These are phyloP conservation scores for Fraxinus pennsylvanica DNA, from an alignment of 257 asterid species.

Conservation along the genomic window DNA sequence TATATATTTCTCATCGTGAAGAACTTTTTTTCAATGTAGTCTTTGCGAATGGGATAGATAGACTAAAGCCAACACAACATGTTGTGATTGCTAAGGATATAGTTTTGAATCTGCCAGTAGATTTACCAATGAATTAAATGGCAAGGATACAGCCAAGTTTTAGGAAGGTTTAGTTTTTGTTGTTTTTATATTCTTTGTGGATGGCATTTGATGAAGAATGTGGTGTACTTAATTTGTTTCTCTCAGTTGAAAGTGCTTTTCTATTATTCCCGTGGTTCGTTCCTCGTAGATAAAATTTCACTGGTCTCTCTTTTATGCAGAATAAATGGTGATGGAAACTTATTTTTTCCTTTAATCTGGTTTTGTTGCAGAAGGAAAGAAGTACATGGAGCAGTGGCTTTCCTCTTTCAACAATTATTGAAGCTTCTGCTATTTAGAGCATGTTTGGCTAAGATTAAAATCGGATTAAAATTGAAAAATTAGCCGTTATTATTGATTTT, in stretches of 20 bases:
- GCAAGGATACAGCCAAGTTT: background rate
- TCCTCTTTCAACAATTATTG: slow-evolving; percentile 69
- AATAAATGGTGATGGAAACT: slow-evolving; percentile 6
- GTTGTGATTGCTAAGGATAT: background rate
- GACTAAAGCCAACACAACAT: background rate
- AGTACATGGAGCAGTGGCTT: slow-evolving; percentile 81
- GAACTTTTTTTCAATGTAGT: background rate
- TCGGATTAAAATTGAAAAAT: too few species aligned
- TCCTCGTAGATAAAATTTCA: too few species aligned
- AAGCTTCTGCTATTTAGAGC: slow-evolving; percentile 29
- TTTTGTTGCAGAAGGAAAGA: slow-evolving; percentile 58
- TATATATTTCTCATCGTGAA: background rate
- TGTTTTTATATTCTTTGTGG: too few species aligned
- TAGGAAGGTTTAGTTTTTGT: background rate
- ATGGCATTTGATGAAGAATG: too few species aligned
- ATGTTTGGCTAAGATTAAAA: too few species aligned
- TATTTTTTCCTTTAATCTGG: slow-evolving; percentile 11
- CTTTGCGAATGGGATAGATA: background rate
- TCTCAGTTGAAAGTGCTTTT: too few species aligned
- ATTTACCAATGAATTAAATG: background rate
- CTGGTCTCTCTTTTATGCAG: background rate
- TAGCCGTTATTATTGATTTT: too few species aligned
- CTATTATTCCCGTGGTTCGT: too few species aligned
- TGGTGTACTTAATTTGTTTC: too few species aligned
- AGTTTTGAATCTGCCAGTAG: too few species aligned